A percentile compares a stretch with the other conserved stretches of the same genome.
Conservation (phyloP, 2,329 filamentous ascomycete genomes). For the Colletotrichum nymphaeae region DNA sequence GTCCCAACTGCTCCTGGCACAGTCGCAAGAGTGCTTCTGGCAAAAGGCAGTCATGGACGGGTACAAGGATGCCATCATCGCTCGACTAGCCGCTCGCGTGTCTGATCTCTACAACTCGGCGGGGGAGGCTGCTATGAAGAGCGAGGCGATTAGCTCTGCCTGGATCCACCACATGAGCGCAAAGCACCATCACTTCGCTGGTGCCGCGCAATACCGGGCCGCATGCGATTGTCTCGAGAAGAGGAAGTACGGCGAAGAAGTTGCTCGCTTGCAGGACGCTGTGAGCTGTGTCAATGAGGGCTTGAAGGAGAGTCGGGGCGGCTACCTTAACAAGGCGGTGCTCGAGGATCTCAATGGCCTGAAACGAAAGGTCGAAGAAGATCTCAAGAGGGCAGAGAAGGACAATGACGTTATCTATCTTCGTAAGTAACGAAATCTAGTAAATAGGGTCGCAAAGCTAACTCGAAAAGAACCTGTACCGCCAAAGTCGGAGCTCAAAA, state of each 20-base stretch:
- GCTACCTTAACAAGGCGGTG: conserved; percentile 84
- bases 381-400: conserved; percentile 91
- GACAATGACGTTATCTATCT: conserved; percentile 98
- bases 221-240: conserved; percentile 94
- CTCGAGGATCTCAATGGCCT: conserved; percentile 84
- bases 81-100: conserved; percentile 88
- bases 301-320: conserved; percentile 79
- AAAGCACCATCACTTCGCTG: conserved; percentile 97
- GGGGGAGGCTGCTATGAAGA: conserved; percentile 87
- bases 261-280: conserved; percentile 86
- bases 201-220: conserved; percentile 91
- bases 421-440: conserved; percentile 56
- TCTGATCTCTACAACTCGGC: conserved; percentile 90
- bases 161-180: conserved; percentile 99
- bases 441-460: conserved; percentile 39
- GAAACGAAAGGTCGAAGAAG: conserved; percentile 85
- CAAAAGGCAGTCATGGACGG: conserved; percentile 95
- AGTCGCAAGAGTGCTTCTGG: conserved; percentile 98
- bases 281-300: conserved; percentile 86
- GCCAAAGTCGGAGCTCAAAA: conserved; percentile 87
- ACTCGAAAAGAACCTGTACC: conserved; percentile 75
- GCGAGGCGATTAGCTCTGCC: conserved; percentile 87
- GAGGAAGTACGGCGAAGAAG: conserved; percentile 93
- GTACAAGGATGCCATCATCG: conserved; percentile 91
- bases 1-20: conserved; percentile 85